Percentiles rank a stretch among this genome's conserved stretches.
Evolutionary conservation across 441 rosid genomes (phyloP).

Genomic region (Isatis lusitanica): DNA sequence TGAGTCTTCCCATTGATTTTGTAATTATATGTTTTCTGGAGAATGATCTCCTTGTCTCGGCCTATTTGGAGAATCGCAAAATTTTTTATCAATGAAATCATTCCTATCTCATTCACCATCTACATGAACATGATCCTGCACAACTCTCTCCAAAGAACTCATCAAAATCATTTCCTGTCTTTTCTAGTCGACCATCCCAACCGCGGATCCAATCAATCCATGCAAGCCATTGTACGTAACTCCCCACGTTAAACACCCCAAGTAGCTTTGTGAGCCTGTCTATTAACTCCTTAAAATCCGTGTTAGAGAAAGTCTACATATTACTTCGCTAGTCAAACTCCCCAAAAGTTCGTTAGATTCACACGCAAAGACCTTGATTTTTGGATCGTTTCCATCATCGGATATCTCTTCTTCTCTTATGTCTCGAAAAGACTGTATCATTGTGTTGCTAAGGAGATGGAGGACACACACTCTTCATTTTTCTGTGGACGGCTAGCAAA

Average conservation of each 20-base stretch:
- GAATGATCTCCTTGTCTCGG: too few species aligned
- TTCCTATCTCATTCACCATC: neutral
- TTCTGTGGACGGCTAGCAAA: too few species aligned
- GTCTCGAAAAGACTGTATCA: constrained; percentile 41
- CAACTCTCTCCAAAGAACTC: constrained; percentile 37
- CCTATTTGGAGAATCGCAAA: too few species aligned
- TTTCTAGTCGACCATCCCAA: constrained; percentile 20
- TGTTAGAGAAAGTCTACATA: constrained; percentile 47
- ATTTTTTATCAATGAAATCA: constrained; percentile 42
- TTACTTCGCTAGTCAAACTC: constrained; percentile 37
- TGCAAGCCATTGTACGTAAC: constrained; percentile 42
- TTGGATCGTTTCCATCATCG: constrained; percentile 35
- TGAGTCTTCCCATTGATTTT: too few species aligned
- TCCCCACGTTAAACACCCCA: constrained; percentile 37
- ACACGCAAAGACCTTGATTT: constrained; percentile 8
- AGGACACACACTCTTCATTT: constrained; percentile 47
- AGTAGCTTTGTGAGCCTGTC: constrained; percentile 26
- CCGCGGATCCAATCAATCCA: constrained; percentile 44
- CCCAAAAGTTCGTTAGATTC: constrained; percentile 35
- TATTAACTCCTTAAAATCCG: constrained; percentile 28
- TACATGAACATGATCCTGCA: constrained; percentile 43
- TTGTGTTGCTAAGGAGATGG: constrained; percentile 47
- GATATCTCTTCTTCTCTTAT: constrained; percentile 45
- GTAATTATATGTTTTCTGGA: too few species aligned
- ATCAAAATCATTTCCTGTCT: constrained; percentile 37